Evolutionary conservation across 2,329 filamentous ascomycete genomes (phyloP).

Genomic region (Phyllosticta capitalensis): DNA sequence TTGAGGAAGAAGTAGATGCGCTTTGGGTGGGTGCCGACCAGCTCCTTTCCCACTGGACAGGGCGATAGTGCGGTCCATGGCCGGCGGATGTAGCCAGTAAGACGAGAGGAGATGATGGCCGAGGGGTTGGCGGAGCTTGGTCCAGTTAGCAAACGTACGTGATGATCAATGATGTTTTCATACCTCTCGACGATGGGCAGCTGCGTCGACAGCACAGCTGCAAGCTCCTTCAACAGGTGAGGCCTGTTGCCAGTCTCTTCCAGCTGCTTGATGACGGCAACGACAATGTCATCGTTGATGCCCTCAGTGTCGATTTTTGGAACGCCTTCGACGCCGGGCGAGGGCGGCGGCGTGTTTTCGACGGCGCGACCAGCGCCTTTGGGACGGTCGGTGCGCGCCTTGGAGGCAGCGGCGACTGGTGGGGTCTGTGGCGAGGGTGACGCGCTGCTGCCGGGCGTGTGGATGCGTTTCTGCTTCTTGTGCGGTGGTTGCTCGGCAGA

Average conservation of each 20-base stretch:
- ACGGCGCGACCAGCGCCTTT: conserved; percentile 37
- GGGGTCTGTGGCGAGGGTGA: conserved; percentile 35
- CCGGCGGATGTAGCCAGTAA: conserved; percentile 84
- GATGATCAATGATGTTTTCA: conserved; percentile 26
- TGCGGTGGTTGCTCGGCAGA: conserved; percentile 39
- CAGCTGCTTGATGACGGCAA: conserved; percentile 78
- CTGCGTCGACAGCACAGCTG: conserved; percentile 63
- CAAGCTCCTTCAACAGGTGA: conserved; percentile 89
- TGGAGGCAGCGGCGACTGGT: conserved; percentile 32
- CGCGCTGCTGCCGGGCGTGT: conserved; percentile 38
- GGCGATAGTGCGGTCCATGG: conserved; percentile 65
- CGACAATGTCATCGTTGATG: conserved; percentile 92
- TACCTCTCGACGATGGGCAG: conserved; percentile 88
- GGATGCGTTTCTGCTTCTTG: conserved; percentile 66
- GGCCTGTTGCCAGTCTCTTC: conserved; percentile 86
- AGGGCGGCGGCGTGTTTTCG: conserved; percentile 73
- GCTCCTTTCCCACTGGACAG: conserved; percentile 86
- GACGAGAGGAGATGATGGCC: conserved; percentile 86
- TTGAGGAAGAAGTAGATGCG: conserved; percentile 96
- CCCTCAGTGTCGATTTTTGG: conserved; percentile 65
- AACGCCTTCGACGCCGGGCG: conserved; percentile 46
- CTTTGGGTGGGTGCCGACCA: conserved; percentile 84
- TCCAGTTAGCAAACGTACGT: conserved; percentile 13
- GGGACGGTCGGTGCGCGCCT: conserved; percentile 40
- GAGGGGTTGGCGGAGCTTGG: conserved; percentile 86